These are phyloP conservation scores for Trichosporon sp. DNA, from an alignment of 1,284 basidiomycete genomes.

Conservation along the genomic window DNA sequence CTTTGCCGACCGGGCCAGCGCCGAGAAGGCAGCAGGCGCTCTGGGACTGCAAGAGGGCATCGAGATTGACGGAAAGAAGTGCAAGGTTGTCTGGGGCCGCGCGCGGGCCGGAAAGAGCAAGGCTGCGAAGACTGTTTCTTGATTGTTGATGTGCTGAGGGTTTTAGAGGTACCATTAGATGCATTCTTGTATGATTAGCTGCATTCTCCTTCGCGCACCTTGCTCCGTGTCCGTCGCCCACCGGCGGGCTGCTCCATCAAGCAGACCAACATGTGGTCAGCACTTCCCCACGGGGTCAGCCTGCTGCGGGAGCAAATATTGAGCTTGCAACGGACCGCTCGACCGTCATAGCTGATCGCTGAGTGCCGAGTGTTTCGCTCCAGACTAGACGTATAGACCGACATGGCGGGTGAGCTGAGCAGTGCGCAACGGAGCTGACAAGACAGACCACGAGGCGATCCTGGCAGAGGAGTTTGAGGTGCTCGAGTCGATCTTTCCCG, in stretches of 20 bases:
- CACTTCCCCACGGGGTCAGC: background rate
- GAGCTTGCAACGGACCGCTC: background rate
- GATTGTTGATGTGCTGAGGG: background rate
- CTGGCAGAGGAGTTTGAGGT: slow-evolving; percentile 83
- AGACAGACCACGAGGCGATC: slow-evolving; percentile 48
- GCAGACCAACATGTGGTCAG: too few species aligned
- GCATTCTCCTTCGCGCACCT: background rate
- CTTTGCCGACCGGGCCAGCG: slow-evolving; percentile 71
- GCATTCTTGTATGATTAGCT: background rate
- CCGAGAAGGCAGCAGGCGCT: slow-evolving; percentile 78
- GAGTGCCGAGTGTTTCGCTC: background rate
- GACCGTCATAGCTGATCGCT: background rate
- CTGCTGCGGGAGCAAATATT: background rate
- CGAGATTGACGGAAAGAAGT: slow-evolving; percentile 69
- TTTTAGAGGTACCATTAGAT: background rate
- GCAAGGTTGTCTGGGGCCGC: slow-evolving; percentile 76
- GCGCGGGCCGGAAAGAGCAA: slow-evolving; percentile 55
- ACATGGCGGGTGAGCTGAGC: background rate
- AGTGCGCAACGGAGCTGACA: background rate
- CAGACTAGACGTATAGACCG: background rate
- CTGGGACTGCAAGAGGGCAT: slow-evolving; percentile 71
- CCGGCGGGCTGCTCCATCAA: background rate
- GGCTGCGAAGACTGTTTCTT: slow-evolving; percentile 24
- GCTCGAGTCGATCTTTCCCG: slow-evolving; percentile 90
- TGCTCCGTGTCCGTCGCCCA: background rate